A percentile compares a stretch with the other conserved stretches of the same genome.
Conservation (phyloP, 495 filamentous ascomycete species). For the Lasiosphaeris hirsuta region DNA sequence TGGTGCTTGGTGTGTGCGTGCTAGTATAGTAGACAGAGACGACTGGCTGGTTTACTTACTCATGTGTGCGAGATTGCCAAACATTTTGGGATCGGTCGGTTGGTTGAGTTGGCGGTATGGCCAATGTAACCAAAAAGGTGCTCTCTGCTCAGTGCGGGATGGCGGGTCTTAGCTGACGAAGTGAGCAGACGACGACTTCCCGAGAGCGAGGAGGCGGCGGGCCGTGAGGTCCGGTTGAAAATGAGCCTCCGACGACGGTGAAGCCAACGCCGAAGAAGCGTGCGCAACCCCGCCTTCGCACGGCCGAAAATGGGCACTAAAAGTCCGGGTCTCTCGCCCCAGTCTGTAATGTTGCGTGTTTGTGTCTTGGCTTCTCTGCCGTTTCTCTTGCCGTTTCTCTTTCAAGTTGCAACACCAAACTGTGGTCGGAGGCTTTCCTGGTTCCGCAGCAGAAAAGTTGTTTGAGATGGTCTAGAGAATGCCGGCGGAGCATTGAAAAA, state of each 20-base stretch:
- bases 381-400: too few relatives aligned
- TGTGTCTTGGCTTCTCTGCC: not conserved
- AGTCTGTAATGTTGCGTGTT: not conserved
- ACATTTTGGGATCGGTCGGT: not conserved
- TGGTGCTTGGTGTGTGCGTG: too few relatives aligned
- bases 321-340: not conserved
- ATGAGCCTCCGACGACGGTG: not conserved
- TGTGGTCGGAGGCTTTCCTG: too few relatives aligned
- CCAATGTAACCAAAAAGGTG: not conserved
- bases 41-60: constrained; percentile 24
- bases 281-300: constrained; percentile 4
- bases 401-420: too few relatives aligned
- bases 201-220: not conserved
- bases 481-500: not conserved
- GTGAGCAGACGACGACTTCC: not conserved
- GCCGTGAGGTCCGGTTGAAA: not conserved
- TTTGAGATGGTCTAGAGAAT: too few relatives aligned
- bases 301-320: constrained; percentile 3
- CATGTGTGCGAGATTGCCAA: constrained; percentile 29
- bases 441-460: too few relatives aligned
- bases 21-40: too few relatives aligned
- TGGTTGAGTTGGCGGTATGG: not conserved
- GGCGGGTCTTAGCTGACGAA: not conserved
- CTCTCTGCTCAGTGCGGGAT: not conserved
- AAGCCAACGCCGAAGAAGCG: not conserved